Conservation (phyloP, 176 grass and related monocot species). For the Melocanna baccifera region DNA sequence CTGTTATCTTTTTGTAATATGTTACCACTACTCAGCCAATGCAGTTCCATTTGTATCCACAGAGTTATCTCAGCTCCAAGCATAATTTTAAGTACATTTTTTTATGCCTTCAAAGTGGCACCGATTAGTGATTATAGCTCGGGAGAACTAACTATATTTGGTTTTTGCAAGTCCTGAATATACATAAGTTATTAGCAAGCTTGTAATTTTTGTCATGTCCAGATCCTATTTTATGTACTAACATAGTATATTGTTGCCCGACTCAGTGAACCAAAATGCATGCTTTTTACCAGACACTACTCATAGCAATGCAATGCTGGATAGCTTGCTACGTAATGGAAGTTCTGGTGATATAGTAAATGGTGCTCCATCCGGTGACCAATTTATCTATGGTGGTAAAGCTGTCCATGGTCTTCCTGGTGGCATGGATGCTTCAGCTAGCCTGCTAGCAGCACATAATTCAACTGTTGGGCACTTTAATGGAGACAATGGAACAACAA, state of each 20-base stretch:
- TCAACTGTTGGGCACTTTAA: constrained; percentile 50
- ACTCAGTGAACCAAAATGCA: constrained; percentile 67
- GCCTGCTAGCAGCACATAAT: constrained; percentile 55
- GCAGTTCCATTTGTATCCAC: constrained; percentile 1
- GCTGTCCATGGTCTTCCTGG: constrained; percentile 49
- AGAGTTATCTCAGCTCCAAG: constrained; percentile 4
- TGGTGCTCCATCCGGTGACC: constrained; percentile 45
- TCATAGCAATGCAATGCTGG: constrained; percentile 49
- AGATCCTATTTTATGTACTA: constrained; percentile 16
- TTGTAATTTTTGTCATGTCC: neutral
- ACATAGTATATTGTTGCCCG: constrained; percentile 21
- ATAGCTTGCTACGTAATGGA: constrained; percentile 73
- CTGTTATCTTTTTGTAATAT: neutral
- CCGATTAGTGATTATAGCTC: neutral
- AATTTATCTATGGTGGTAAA: constrained; percentile 61
- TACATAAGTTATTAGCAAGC: neutral
- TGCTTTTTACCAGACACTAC: constrained; percentile 55
- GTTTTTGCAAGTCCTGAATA: constrained; percentile 2
- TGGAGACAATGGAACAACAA: constrained; percentile 60
- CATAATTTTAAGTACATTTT: neutral
- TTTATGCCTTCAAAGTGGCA: neutral
- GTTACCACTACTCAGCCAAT: neutral
- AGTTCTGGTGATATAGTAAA: constrained; percentile 59
- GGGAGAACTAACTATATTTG: neutral
- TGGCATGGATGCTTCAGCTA: constrained; percentile 56